A percentile compares a stretch with the other conserved stretches of the same genome.
These are phyloP conservation scores for Corylus americana DNA, from an alignment of 306 rosid genomes.

Conservation along the genomic window DNA sequence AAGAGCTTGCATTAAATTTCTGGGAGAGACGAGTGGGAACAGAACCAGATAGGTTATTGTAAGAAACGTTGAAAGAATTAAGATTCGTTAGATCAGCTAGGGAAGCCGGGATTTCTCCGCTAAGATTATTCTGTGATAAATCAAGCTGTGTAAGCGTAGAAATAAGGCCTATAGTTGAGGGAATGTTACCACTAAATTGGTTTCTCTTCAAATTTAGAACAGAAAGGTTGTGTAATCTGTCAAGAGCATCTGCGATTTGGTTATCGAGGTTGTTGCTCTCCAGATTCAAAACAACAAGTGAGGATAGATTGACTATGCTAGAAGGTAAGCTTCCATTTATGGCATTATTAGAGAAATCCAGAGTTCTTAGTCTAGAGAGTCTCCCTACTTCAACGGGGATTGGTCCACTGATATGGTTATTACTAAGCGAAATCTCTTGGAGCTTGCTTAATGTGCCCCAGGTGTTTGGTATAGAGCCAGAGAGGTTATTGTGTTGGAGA, in stretches of 20 bases:
- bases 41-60: constrained; percentile 75
- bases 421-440: constrained; percentile 48
- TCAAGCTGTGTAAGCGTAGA: constrained; percentile 69
- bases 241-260: constrained; percentile 53
- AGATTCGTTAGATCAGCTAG: constrained; percentile 47
- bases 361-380: constrained; percentile 47
- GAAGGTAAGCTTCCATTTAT: constrained; percentile 56
- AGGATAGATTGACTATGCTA: constrained; percentile 39
- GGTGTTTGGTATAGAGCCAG: constrained; percentile 57
- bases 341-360: constrained; percentile 58
- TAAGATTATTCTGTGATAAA: constrained; percentile 67
- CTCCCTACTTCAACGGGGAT: constrained; percentile 58
- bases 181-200: constrained; percentile 61
- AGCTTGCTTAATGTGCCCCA: constrained; percentile 54
- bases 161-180: constrained; percentile 56
- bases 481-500: constrained; percentile 72
- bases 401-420: constrained; percentile 49
- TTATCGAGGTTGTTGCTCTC: constrained; percentile 47
- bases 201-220: constrained; percentile 56
- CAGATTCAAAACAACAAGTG: constrained; percentile 46
- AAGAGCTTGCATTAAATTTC: constrained; percentile 73
- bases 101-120: constrained; percentile 68
- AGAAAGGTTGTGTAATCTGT: constrained; percentile 53
- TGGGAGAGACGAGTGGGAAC: constrained; percentile 60
- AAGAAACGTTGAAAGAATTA: constrained; percentile 62